Evolutionary conservation across 176 grass and related monocot species (phyloP), one percentile per base, ranked within the genome.

Genomic region (Alopecurus myosuroides): DNA sequence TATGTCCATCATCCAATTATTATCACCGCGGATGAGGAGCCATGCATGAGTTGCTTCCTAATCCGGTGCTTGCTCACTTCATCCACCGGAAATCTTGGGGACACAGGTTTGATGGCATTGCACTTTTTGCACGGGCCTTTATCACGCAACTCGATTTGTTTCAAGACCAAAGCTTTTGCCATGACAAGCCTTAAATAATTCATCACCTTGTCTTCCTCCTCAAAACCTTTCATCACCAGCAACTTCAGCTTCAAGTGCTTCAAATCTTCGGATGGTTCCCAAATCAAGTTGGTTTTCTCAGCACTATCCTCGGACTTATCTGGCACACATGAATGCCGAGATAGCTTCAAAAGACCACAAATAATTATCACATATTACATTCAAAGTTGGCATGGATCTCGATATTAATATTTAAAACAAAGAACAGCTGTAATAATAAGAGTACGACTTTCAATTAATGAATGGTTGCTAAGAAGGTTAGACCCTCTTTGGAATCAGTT

Each of bases 121-220:
- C 53, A 56, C 7, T 8, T 7, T 22, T 23, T 23, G 22, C 53
- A 56, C 0, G 6, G 19, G 53, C 9, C 0, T 11, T 23, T 56
- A 56, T 56, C 53, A 56, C 22, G 53, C 53, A 56, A 6, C 53
- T 23, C 22, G 22, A 83, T 74, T 20, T 26, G 74, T 53, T 60
- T 73, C 68, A 82, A 60, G n/a, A 9, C 8, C 81, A 73, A 3
- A 11, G 81, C 81, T 31, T 9, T 23, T 37, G 57, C 5, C 26
- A 60, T 82, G 18, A 73, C 23, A 72, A 31, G 81, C 26, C 81
- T 82, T 72, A 73, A 15, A 18, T 82, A 73, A 8, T 73, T 73
- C 3, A 15, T 44, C 34, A 72, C 34, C 26, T 74, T 83, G 15
- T 62, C 52, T 6, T 74, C 81, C 10, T 25, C 49, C 18, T 52